phyloP scores from a whole-genome alignment of 2,329 filamentous ascomycete species.

The Fusarium oligoseptatum region DNA sequence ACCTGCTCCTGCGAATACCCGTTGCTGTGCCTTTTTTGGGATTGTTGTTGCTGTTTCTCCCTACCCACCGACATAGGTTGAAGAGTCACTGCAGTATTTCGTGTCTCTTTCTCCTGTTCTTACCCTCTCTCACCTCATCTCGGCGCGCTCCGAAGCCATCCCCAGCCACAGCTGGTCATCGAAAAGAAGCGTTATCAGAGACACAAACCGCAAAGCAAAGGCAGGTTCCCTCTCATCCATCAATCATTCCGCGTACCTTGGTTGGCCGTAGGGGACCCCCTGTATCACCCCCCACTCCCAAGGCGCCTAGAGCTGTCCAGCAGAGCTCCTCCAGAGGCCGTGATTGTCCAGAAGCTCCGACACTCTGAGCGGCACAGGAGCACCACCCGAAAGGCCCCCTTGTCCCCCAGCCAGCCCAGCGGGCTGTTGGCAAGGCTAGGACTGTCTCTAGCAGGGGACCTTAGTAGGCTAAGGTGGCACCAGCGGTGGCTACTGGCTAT shows the following conservation, averaged over 20 bases:
- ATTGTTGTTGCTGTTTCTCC: not conserved
- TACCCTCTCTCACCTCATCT: conserved; percentile 14
- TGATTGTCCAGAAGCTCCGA: conserved; percentile 30
- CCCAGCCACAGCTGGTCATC: conserved; percentile 34
- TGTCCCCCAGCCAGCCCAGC: conserved; percentile 17
- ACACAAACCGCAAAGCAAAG: conserved; percentile 19
- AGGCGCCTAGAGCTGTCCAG: conserved; percentile 7
- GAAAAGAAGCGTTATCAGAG: conserved; percentile 27
- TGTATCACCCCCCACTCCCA: conserved; percentile 33
- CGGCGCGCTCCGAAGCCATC: conserved; percentile 22
- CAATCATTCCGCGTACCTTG: conserved; percentile 28
- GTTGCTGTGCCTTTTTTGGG: conserved; percentile 12
- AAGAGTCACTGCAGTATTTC: not conserved
- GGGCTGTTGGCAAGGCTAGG: conserved; percentile 37
- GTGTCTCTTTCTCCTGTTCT: not conserved
- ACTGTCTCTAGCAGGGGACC: conserved; percentile 35
- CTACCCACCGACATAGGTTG: not conserved
- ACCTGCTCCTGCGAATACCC: conserved; percentile 17
- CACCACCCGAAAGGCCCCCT: conserved; percentile 20
- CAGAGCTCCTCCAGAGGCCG: conserved; percentile 2
- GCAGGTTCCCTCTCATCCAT: conserved; percentile 27
- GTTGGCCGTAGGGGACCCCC: conserved; percentile 30
- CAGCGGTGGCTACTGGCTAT: conserved; percentile 41
- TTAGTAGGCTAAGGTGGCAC: conserved; percentile 34
- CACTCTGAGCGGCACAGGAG: conserved; percentile 23